phyloP scores from a whole-genome alignment of 2,329 filamentous ascomycete genomes.

The Nannizziopsis arthrosporioides region DNA sequence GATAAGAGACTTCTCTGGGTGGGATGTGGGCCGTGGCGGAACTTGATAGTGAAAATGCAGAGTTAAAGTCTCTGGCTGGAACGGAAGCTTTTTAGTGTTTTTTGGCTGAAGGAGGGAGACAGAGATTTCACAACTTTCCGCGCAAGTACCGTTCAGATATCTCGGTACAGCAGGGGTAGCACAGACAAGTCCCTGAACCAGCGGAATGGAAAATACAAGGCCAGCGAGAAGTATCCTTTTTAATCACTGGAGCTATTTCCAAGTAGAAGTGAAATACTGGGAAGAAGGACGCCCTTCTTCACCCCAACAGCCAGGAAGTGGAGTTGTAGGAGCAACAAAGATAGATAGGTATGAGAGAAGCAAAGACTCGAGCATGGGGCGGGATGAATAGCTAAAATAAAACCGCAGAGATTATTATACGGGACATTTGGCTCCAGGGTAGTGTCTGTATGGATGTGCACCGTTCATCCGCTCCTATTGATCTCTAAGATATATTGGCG shows the following conservation, averaged over 20 bases:
- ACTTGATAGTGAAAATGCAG: slow-evolving; percentile 7
- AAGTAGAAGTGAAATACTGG: background rate
- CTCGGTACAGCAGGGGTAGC: background rate
- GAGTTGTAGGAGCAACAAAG: background rate
- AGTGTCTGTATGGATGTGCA: no score
- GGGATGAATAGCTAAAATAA: background rate
- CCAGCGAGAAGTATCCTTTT: background rate
- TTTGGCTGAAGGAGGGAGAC: background rate
- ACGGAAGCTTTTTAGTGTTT: background rate
- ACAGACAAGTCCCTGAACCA: slow-evolving; percentile 1
- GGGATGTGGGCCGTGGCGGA: slow-evolving; percentile 5
- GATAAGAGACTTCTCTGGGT: background rate
- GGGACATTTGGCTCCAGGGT: no score
- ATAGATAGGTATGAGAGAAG: no score
- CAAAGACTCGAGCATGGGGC: background rate
- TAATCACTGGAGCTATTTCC: no score
- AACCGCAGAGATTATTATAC: no score
- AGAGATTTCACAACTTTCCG: slow-evolving; percentile 9
- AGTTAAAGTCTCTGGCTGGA: background rate
- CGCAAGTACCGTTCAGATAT: background rate
- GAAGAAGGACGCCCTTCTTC: background rate
- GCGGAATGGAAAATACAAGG: background rate
- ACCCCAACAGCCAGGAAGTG: slow-evolving; percentile 1
- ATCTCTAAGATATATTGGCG: no score
- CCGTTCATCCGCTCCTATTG: no score